phyloP scores from a whole-genome alignment of 2,329 filamentous ascomycete species.

The Fusarium xyrophilum region DNA sequence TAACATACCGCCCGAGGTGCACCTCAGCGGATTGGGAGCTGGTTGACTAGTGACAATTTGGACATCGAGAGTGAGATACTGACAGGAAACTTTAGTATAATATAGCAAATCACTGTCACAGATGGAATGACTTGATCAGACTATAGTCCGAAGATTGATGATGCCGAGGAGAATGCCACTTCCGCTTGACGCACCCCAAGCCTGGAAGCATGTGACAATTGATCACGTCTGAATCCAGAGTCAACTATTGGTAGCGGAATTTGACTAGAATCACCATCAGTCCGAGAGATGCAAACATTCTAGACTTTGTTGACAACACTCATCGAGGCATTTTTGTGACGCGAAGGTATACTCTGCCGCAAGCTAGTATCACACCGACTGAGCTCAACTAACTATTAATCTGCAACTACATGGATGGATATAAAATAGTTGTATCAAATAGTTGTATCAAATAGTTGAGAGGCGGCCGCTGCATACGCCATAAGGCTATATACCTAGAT shows the following conservation, averaged over 20 bases:
- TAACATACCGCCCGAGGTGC: background rate
- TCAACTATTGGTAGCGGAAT: rapidly evolving
- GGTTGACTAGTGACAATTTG: background rate
- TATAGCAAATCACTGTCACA: rapidly evolving
- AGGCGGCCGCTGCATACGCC: background rate
- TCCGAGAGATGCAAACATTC: background rate
- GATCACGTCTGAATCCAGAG: background rate
- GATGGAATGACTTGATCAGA: background rate
- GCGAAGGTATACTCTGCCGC: background rate
- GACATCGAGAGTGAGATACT: background rate
- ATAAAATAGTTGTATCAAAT: too few species aligned
- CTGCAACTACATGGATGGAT: background rate
- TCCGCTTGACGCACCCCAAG: background rate
- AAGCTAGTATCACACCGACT: background rate
- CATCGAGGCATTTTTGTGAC: background rate
- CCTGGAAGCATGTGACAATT: background rate
- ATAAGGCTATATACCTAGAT: background rate
- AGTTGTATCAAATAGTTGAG: too few species aligned
- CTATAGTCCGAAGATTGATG: background rate
- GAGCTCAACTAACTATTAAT: background rate
- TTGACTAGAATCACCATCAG: too few species aligned
- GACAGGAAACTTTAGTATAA: rapidly evolving
- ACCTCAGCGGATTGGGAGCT: background rate
- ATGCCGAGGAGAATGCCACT: background rate
- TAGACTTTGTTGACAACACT: background rate